Evolutionary conservation across 768 basidiomycete species (phyloP).

Genomic region (Psilocybe subaeruginosa): DNA sequence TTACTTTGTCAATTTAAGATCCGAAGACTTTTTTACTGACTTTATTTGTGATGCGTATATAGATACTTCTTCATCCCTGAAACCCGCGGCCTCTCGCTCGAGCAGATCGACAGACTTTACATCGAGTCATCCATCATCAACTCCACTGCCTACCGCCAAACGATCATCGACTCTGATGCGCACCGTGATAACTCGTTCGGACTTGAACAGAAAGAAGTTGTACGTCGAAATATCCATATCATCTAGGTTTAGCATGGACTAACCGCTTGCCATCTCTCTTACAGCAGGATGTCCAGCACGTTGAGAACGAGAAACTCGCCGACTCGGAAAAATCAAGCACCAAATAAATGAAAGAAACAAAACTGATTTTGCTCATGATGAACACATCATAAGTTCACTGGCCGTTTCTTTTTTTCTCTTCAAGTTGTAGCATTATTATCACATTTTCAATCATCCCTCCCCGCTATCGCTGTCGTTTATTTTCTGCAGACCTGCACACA

Average conservation of each 20-base stretch:
- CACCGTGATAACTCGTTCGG: background rate
- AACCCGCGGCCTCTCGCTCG: conserved; percentile 78
- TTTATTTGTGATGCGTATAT: background rate
- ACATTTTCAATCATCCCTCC: background rate
- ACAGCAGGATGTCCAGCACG: background rate
- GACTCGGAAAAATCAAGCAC: background rate
- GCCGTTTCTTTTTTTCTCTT: background rate
- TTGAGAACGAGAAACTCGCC: background rate
- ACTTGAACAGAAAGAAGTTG: background rate
- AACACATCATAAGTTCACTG: background rate
- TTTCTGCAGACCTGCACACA: background rate
- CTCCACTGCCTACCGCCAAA: background rate
- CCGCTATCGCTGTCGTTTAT: background rate
- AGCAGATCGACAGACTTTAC: conserved; percentile 81
- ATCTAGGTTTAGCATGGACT: background rate
- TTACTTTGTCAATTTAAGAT: conserved; percentile 58
- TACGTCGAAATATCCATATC: background rate
- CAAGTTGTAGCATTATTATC: background rate
- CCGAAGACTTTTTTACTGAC: conserved; percentile 6
- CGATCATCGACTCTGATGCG: background rate
- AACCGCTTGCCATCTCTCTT: background rate
- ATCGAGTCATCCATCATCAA: conserved; percentile 46
- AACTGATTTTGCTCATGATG: too few species aligned
- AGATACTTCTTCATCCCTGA: conserved; percentile 26
- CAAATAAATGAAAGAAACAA: background rate